Percentiles rank a stretch among this genome's conserved stretches.
Evolutionary conservation across 306 rosid genomes (phyloP).

Genomic region (Cucurbita argyrosperma): DNA sequence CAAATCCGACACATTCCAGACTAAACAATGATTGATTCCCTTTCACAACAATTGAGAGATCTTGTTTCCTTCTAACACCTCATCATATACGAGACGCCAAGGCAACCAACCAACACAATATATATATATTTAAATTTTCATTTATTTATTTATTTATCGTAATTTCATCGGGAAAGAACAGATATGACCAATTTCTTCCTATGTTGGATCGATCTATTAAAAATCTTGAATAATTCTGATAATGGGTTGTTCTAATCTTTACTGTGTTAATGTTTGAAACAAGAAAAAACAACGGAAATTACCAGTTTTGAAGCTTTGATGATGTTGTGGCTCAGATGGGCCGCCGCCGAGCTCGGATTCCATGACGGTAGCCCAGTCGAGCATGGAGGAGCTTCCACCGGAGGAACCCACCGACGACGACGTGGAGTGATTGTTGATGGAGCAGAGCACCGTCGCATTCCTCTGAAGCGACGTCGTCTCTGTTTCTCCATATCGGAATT

Average conservation of each 20-base stretch:
- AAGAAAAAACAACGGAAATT: neutral
- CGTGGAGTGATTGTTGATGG: constrained; percentile 39
- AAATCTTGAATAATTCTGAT: neutral
- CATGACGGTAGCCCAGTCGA: constrained; percentile 83
- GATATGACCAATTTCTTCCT: neutral
- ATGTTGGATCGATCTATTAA: too few relatives aligned
- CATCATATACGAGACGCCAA: neutral
- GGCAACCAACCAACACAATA: too few relatives aligned
- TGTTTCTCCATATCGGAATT: too few relatives aligned
- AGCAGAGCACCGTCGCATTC: constrained; percentile 22
- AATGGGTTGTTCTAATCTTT: neutral
- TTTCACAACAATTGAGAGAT: neutral
- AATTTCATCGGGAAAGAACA: neutral
- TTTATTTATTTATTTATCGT: too few relatives aligned
- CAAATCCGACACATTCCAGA: neutral
- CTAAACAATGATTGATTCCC: neutral
- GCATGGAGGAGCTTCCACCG: constrained; percentile 57
- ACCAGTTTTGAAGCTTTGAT: neutral
- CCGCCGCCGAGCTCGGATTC: constrained; percentile 51
- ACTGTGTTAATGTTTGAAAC: neutral
- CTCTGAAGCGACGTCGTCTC: constrained; percentile 4
- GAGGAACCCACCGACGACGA: constrained; percentile 73
- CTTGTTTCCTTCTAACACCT: neutral
- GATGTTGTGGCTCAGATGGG: constrained; percentile 11
- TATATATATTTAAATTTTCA: too few relatives aligned